Base-by-base conservation (phyloP, 2,329 filamentous ascomycete species). In the Emmonsiellopsis sp. region DNA sequence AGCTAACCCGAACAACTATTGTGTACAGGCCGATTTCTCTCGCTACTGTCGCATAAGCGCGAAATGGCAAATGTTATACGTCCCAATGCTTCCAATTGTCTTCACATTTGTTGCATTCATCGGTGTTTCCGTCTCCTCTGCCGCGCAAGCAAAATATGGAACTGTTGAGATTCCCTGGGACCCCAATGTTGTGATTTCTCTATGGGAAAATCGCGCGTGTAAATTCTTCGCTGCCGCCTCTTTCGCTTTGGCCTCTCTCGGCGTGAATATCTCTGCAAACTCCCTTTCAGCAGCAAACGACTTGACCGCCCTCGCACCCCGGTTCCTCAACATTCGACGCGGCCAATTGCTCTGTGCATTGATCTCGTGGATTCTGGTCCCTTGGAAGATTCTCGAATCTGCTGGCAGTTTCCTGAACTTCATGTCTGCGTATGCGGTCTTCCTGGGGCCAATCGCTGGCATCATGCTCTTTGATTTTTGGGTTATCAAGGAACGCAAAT, bases 391-490 rank as follows among this genome's bases (percentile, higher is more conserved):
- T 54, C 70, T 85, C 15, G 72, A 66, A 35, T 82, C 78, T 0
- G 83, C 82, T 2, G 64, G 67, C 75, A 84, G 85, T 70, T 95
- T 95, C 74, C 93, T 88, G 0, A 93, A 88, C 3, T 95, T 95
- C 66, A 81, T 96, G 0, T 93, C 87, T 1, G 86, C 91, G 1
- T 95, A 95, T 74, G 90, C 87, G 3, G 89, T 96, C 54, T 96
- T 96, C 72, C 79, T 96, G n/a, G 91, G 87, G 54, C 89, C 87
- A 43, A 94, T 96, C 57, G 90, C 89, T 0, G 91, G 91, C 13
- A 89, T 95, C 59, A 93, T 95, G 73, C 76, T 89, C 55, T 80
- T 78, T 60, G 91, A 96, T 70, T 96, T 95, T 74, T 95, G 94
- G 70, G 57, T 86, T 54, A 87, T 95, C 4, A 78, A 79, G 52